Evolutionary conservation across 208 protist species (phyloP).

Genomic region (Crithidia mellificae): DNA sequence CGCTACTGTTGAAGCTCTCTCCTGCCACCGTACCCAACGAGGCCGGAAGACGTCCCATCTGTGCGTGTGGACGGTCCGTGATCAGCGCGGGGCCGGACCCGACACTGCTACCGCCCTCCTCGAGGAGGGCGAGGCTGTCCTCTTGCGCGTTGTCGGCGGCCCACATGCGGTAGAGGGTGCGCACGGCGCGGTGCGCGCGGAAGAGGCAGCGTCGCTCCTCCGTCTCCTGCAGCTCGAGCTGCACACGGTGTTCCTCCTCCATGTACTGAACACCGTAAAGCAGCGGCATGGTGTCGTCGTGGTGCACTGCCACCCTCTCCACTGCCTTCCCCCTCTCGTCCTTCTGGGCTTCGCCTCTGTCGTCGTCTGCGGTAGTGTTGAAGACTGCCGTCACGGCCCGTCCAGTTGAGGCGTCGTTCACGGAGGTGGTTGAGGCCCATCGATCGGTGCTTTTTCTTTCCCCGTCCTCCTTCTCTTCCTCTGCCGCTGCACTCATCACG

Average conservation of each 20-base stretch:
- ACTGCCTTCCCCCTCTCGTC: too few species aligned
- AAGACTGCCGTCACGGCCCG: neutral
- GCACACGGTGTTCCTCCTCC: constrained; percentile 41
- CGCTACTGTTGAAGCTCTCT: constrained; percentile 12
- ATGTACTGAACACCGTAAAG: constrained; percentile 21
- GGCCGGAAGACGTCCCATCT: neutral
- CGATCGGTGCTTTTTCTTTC: neutral
- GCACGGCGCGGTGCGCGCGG: constrained; percentile 28
- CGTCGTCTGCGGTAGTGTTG: too few species aligned
- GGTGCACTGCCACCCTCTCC: neutral
- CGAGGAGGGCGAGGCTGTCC: neutral
- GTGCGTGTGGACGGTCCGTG: neutral
- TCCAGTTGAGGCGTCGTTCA: neutral
- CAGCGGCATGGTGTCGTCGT: constrained; percentile 2
- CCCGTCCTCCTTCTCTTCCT: neutral
- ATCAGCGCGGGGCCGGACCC: constrained; percentile 1
- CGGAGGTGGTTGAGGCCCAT: neutral
- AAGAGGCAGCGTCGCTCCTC: constrained; percentile 40
- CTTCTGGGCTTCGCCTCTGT: too few species aligned
- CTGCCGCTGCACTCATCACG: neutral
- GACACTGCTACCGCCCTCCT: neutral
- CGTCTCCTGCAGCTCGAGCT: constrained; percentile 30
- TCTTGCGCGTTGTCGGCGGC: constrained; percentile 14
- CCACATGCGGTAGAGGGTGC: constrained; percentile 37
- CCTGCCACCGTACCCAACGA: neutral